These are phyloP conservation scores for Zygotorulaspora danielsina DNA, from an alignment of 805 yeast species.

Conservation along the genomic window DNA sequence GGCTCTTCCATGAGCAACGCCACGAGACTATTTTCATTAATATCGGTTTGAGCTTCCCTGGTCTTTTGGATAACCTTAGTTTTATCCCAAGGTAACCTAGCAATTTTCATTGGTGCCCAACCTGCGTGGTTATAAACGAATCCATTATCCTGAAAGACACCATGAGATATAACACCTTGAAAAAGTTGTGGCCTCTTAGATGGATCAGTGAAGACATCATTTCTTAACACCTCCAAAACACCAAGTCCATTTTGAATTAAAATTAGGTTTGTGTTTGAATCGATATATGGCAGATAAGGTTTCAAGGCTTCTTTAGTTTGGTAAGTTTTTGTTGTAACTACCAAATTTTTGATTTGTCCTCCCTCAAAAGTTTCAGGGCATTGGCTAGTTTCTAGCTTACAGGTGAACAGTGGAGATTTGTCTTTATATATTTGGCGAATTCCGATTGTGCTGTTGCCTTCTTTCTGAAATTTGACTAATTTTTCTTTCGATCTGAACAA, in stretches of 20 bases:
- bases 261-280: slow-evolving; percentile 53
- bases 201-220: slow-evolving; percentile 50
- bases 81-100: slow-evolving; percentile 47
- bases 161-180: slow-evolving; percentile 82
- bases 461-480: slow-evolving; percentile 22
- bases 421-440: slow-evolving; percentile 24
- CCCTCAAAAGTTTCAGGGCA: slow-evolving; percentile 27
- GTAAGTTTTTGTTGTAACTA: slow-evolving; percentile 77
- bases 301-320: slow-evolving; percentile 62
- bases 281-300: slow-evolving; percentile 49
- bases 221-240: slow-evolving; percentile 52
- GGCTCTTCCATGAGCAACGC: slow-evolving; percentile 24
- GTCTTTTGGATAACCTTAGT: slow-evolving; percentile 22
- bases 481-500: slow-evolving; percentile 30
- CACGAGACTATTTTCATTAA: slow-evolving; percentile 27
- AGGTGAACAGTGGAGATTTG: slow-evolving; percentile 14
- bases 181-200: slow-evolving; percentile 53
- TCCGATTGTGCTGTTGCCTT: slow-evolving; percentile 20
- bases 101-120: slow-evolving; percentile 55
- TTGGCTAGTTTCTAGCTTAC: slow-evolving; percentile 12
- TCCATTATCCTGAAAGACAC: slow-evolving; percentile 54
- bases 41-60: slow-evolving; percentile 13
- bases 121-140: slow-evolving; percentile 66
- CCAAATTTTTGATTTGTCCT: slow-evolving; percentile 47
- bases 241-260: slow-evolving; percentile 92